Evolutionary conservation across 2,329 filamentous ascomycete genomes (phyloP).

Genomic region (Grosmannia clavigera): DNA sequence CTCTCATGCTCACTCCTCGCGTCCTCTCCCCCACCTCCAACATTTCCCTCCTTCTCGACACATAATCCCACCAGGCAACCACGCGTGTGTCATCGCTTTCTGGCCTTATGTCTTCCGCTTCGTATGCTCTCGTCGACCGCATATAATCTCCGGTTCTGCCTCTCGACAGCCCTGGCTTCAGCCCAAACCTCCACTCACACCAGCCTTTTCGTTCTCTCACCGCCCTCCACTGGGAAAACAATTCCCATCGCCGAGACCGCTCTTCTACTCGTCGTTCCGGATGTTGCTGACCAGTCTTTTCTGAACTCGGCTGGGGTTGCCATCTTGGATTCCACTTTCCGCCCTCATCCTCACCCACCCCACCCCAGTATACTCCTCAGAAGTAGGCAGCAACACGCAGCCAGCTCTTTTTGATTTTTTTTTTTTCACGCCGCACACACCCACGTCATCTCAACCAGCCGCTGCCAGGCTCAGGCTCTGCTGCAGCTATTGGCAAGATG

Average conservation of each 20-base stretch:
- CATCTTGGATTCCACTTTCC: background rate
- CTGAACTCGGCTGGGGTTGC: background rate
- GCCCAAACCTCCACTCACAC: background rate
- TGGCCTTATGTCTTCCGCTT: background rate
- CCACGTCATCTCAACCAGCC: background rate
- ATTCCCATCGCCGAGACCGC: background rate
- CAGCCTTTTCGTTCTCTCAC: background rate
- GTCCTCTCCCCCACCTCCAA: background rate
- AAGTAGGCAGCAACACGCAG: background rate
- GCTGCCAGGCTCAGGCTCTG: background rate
- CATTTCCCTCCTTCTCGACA: background rate
- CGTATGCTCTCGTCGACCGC: background rate
- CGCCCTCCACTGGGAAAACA: background rate
- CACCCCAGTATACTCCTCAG: background rate
- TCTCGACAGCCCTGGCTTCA: background rate
- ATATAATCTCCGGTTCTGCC: background rate
- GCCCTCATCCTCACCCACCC: background rate
- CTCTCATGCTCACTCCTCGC: background rate
- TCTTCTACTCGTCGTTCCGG: background rate
- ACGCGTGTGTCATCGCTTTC: background rate
- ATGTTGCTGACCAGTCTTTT: background rate
- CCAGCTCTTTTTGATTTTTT: background rate
- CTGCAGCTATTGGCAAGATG: slow-evolving; percentile 35
- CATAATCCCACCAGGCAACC: background rate
- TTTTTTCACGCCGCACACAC: background rate